Evolutionary conservation across 192 early-diverging fungal species (phyloP).

Genomic region (Oehlia diaphana): DNA sequence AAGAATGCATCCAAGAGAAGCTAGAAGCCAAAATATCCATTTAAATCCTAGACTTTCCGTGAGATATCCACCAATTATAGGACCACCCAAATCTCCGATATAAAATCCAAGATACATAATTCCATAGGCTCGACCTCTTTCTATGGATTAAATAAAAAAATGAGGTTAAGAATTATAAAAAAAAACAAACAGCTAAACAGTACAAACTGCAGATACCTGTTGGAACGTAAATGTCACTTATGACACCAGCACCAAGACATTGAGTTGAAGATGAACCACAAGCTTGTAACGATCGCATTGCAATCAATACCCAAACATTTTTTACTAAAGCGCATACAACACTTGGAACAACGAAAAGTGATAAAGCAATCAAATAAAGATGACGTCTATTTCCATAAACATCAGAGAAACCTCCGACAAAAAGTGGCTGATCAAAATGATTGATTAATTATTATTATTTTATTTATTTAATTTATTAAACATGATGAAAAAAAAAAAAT

Average conservation of each 20-base stretch:
- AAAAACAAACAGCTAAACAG: too few species aligned
- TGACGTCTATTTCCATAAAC: slow-evolving; percentile 34
- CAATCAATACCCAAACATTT: slow-evolving; percentile 41
- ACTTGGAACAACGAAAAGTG: slow-evolving; percentile 39
- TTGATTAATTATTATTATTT: slow-evolving; percentile 9
- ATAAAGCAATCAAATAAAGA: slow-evolving; percentile 40
- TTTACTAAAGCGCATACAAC: slow-evolving; percentile 34
- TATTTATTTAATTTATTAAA: too few species aligned
- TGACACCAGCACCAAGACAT: slow-evolving; percentile 39
- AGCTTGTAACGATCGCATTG: slow-evolving; percentile 42
- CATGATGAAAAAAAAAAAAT: too few species aligned
- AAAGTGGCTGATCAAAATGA: slow-evolving; percentile 34
- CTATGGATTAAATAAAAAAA: slow-evolving; percentile 12
- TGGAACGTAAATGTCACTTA: slow-evolving; percentile 35
- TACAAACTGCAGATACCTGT: neutral
- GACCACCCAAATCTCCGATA: slow-evolving; percentile 40
- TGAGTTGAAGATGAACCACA: slow-evolving; percentile 36
- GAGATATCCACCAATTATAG: slow-evolving; percentile 36
- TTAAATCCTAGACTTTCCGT: slow-evolving; percentile 2
- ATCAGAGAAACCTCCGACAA: slow-evolving; percentile 41
- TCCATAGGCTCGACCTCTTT: slow-evolving; percentile 41
- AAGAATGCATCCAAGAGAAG: slow-evolving; percentile 25
- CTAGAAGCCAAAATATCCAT: slow-evolving; percentile 44
- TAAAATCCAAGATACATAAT: slow-evolving; percentile 37
- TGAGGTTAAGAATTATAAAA: too few species aligned